Evolutionary conservation across 768 basidiomycete genomes (phyloP).

Genomic region (Rhizopogon rudus): DNA sequence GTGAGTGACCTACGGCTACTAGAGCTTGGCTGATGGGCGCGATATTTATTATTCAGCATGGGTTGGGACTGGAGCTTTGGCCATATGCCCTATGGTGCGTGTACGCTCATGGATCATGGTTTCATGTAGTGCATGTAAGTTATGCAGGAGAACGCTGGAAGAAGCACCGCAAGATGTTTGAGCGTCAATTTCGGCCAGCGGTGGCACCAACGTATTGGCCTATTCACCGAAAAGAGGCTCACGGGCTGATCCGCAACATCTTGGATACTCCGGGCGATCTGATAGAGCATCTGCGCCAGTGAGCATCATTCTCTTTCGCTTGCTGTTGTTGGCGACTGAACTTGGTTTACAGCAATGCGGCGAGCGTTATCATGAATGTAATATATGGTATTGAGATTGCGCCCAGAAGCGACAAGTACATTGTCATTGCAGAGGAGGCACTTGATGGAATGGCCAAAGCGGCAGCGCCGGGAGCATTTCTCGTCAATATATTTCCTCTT

Average conservation of each 20-base stretch:
- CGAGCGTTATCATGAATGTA: slow-evolving; percentile 48
- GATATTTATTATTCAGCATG: slow-evolving; percentile 33
- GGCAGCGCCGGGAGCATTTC: slow-evolving; percentile 46
- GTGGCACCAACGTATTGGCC: slow-evolving; percentile 38
- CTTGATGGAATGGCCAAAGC: slow-evolving; percentile 47
- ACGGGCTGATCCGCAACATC: slow-evolving; percentile 40
- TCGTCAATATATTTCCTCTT: slow-evolving; percentile 46
- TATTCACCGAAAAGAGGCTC: slow-evolving; percentile 40
- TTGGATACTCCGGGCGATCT: slow-evolving; percentile 39
- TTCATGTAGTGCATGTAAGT: neutral
- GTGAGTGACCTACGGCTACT: slow-evolving; percentile 21
- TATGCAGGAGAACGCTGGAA: slow-evolving; percentile 47
- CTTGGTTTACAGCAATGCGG: slow-evolving; percentile 36
- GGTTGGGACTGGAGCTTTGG: slow-evolving; percentile 49
- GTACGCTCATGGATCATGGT: slow-evolving; percentile 2
- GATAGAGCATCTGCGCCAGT: slow-evolving; percentile 48
- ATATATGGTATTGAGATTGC: slow-evolving; percentile 46
- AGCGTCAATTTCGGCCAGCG: slow-evolving; percentile 44
- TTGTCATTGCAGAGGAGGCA: slow-evolving; percentile 48
- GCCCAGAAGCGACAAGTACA: slow-evolving; percentile 39
- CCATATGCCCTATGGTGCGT: slow-evolving; percentile 47
- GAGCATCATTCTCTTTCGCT: slow-evolving; percentile 11
- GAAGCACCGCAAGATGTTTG: slow-evolving; percentile 47
- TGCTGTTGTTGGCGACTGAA: neutral
- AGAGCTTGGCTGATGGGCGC: neutral